Evolutionary conservation across 2,329 filamentous ascomycete genomes (phyloP).

Genomic region (Epichloe brachyelytri): DNA sequence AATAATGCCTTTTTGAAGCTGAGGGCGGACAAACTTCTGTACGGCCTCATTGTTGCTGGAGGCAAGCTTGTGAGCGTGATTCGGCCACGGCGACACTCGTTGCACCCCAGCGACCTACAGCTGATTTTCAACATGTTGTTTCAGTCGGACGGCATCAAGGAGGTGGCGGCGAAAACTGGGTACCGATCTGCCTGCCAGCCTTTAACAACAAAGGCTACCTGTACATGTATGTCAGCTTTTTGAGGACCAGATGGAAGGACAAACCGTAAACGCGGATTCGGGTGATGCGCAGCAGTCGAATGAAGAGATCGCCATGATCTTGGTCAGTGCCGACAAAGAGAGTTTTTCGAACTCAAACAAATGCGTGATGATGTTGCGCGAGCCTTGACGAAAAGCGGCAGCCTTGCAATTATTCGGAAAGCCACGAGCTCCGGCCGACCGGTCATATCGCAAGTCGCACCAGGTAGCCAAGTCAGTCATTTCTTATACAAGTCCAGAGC

Average conservation of each 20-base stretch:
- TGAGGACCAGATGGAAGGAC: slow-evolving; percentile 36
- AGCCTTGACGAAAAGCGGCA: slow-evolving; percentile 64
- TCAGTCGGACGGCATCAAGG: slow-evolving; percentile 82
- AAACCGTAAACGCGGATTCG: slow-evolving; percentile 34
- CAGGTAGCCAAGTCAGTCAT: slow-evolving; percentile 70
- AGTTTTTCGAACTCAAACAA: slow-evolving; percentile 80
- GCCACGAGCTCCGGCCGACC: slow-evolving; percentile 63
- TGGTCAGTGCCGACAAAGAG: slow-evolving; percentile 88
- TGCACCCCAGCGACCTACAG: slow-evolving; percentile 90
- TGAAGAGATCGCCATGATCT: slow-evolving; percentile 76
- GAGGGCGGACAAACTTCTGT: slow-evolving; percentile 67
- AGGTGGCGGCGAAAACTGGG: slow-evolving; percentile 90
- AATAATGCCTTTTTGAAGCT: slow-evolving; percentile 77
- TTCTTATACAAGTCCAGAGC: slow-evolving; percentile 91
- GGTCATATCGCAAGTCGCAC: slow-evolving; percentile 59
- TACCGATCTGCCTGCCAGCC: slow-evolving; percentile 85
- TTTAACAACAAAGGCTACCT: slow-evolving; percentile 96
- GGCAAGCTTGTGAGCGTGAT: slow-evolving; percentile 91
- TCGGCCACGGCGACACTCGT: slow-evolving; percentile 81
- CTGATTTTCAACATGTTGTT: slow-evolving; percentile 99
- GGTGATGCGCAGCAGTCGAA: slow-evolving; percentile 49
- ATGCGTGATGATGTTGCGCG: slow-evolving; percentile 50
- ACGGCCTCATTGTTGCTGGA: slow-evolving; percentile 85
- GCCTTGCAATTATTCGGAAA: slow-evolving; percentile 58
- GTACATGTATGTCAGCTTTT: slow-evolving; percentile 99